These are phyloP conservation scores for Saccharomycopsis fodiens DNA, from an alignment of 805 yeast species.

Conservation along the genomic window DNA sequence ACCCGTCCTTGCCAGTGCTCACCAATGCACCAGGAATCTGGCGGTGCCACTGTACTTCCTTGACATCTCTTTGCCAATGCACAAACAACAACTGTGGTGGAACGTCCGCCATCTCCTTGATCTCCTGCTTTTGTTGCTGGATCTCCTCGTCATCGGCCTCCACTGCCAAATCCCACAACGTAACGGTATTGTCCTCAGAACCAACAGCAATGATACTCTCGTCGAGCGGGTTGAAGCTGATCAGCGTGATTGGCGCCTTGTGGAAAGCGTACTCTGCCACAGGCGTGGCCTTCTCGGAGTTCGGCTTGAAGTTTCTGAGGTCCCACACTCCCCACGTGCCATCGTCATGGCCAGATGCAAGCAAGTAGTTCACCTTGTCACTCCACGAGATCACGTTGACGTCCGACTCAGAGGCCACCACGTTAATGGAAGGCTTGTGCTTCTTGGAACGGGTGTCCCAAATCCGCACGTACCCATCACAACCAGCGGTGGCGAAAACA, in stretches of 20 bases:
- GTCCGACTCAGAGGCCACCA: slow-evolving; percentile 72
- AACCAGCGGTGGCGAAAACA: slow-evolving; percentile 91
- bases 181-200: slow-evolving; percentile 93
- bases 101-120: slow-evolving; percentile 74
- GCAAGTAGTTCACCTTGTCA: slow-evolving; percentile 71
- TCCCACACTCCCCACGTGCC: slow-evolving; percentile 99
- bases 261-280: slow-evolving; percentile 96
- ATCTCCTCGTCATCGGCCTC: slow-evolving; percentile 99
- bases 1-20: slow-evolving; percentile 92
- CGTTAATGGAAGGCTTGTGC: slow-evolving; percentile 84
- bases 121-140: slow-evolving; percentile 71
- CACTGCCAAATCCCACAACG: slow-evolving; percentile 96
- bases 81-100: slow-evolving; percentile 95
- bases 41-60: slow-evolving; percentile 96
- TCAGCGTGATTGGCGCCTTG: slow-evolving; percentile 85
- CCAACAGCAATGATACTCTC: slow-evolving; percentile 95
- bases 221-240: slow-evolving; percentile 90
- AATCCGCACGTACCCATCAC: slow-evolving; percentile 84
- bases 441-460: slow-evolving; percentile 96
- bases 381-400: slow-evolving; percentile 97
- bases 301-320: slow-evolving; percentile 70
- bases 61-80: slow-evolving; percentile 97
- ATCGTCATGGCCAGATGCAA: slow-evolving; percentile 96
- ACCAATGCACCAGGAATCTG: slow-evolving; percentile 95
- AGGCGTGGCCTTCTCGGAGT: slow-evolving; percentile 42